phyloP scores from a whole-genome alignment of 306 rosid species.

The Vigna nakashimae region DNA sequence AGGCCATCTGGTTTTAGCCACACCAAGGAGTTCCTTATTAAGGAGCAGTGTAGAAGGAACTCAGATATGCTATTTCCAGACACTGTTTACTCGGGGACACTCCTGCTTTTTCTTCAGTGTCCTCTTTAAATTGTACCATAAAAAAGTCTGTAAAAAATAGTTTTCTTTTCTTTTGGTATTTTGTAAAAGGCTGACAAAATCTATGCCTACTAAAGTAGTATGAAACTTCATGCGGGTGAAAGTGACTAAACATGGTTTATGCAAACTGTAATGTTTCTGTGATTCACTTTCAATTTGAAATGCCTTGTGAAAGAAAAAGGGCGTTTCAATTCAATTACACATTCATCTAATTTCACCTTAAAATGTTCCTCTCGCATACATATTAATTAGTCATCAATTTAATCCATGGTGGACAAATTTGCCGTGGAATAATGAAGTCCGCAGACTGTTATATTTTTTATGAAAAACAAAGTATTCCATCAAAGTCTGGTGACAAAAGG shows the following conservation, averaged over 20 bases:
- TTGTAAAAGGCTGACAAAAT: constrained; percentile 11
- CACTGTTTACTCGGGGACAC: constrained; percentile 42
- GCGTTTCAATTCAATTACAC: constrained; percentile 14
- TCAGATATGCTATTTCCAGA: constrained; percentile 31
- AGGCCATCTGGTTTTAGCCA: constrained; percentile 90
- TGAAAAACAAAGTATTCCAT: constrained; percentile 31
- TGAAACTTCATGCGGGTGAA: constrained; percentile 21
- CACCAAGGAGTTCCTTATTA: constrained; percentile 39
- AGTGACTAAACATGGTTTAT: not conserved
- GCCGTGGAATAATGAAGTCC: constrained; percentile 30
- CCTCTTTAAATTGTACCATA: constrained; percentile 42
- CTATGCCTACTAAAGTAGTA: not conserved
- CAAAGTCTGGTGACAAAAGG: constrained; percentile 25
- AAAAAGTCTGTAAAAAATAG: constrained; percentile 24
- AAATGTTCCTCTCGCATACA: constrained; percentile 28
- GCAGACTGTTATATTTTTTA: constrained; percentile 17
- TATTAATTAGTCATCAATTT: constrained; percentile 3
- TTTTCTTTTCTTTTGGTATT: constrained; percentile 11
- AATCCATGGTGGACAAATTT: constrained; percentile 9
- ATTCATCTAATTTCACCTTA: constrained; percentile 21
- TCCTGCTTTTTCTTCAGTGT: constrained; percentile 51
- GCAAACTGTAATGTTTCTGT: constrained; percentile 27
- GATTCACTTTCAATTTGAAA: constrained; percentile 7
- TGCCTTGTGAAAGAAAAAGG: not conserved
- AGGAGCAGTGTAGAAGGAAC: constrained; percentile 41